phyloP scores from a whole-genome alignment of 176 grass and related monocot genomes.

The Saccharum spontaneum region DNA sequence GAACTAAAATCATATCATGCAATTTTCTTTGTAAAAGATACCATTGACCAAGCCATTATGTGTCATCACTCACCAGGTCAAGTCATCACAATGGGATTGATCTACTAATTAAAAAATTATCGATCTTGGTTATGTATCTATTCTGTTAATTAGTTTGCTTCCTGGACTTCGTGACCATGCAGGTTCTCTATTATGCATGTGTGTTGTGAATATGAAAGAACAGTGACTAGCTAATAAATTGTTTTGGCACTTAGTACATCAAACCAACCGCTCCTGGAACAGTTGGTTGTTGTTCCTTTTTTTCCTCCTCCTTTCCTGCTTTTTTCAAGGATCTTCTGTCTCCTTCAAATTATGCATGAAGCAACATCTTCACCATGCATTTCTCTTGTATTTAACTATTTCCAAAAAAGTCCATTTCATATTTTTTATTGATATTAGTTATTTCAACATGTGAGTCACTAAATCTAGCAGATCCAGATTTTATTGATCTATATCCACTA shows the following conservation, averaged over 20 bases:
- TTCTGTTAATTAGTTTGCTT: background rate
- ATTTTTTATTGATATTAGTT: background rate
- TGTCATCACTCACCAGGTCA: background rate
- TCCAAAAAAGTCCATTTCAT: background rate
- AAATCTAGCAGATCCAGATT: slow-evolving; percentile 20
- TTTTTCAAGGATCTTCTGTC: slow-evolving; percentile 57
- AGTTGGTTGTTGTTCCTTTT: slow-evolving; percentile 31
- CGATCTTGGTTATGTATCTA: background rate
- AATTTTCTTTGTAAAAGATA: background rate
- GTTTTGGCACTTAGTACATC: slow-evolving; percentile 35
- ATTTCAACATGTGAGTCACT: background rate
- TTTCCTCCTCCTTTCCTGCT: slow-evolving; percentile 61
- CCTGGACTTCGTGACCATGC: background rate
- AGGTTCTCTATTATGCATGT: background rate
- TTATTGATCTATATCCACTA: slow-evolving; percentile 24
- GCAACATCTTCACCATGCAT: slow-evolving; percentile 6
- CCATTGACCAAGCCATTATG: background rate
- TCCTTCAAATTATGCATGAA: slow-evolving; percentile 35
- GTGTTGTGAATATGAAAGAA: background rate
- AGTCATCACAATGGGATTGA: background rate
- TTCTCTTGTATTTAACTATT: background rate
- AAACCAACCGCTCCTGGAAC: slow-evolving; percentile 14
- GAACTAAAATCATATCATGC: slow-evolving; percentile 1
- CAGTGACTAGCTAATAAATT: background rate
- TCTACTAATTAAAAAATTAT: background rate